Conservation (phyloP, 2,329 filamentous ascomycete species). For the Sporothrix globosa region DNA sequence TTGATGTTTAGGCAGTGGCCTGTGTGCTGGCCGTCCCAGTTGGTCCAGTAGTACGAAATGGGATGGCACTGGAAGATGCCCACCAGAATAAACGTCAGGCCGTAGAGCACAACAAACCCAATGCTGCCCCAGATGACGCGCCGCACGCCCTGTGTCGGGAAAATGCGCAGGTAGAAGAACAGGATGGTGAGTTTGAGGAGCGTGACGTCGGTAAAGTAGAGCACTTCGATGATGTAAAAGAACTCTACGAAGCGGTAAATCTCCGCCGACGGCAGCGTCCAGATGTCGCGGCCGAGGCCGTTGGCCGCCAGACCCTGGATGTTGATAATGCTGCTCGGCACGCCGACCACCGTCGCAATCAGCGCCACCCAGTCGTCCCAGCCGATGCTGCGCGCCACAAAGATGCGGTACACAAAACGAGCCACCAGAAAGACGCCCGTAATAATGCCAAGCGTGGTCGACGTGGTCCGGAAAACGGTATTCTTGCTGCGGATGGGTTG, state of each 20-base stretch:
- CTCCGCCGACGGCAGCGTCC: constrained; percentile 49
- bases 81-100: constrained; percentile 49
- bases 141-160: constrained; percentile 48
- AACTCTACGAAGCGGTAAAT: constrained; percentile 51
- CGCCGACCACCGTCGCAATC: constrained; percentile 39
- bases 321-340: constrained; percentile 42
- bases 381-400: constrained; percentile 42
- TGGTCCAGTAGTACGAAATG: constrained; percentile 56
- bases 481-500: constrained; percentile 40
- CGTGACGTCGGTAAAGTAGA: constrained; percentile 54
- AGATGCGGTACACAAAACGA: constrained; percentile 46
- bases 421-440: constrained; percentile 45
- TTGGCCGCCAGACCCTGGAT: constrained; percentile 43
- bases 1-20: constrained; percentile 57
- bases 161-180: constrained; percentile 60
- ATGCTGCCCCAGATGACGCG: constrained; percentile 50
- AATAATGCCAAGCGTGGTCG: constrained; percentile 42
- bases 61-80: constrained; percentile 57
- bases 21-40: constrained; percentile 53
- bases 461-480: constrained; percentile 42
- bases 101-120: constrained; percentile 46
- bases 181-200: constrained; percentile 57
- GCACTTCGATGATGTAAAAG: constrained; percentile 48
- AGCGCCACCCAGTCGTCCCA: constrained; percentile 46
- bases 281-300: constrained; percentile 56